Base-by-base conservation (phyloP, 768 basidiomycete species). In the Lactarius akahatsu region DNA sequence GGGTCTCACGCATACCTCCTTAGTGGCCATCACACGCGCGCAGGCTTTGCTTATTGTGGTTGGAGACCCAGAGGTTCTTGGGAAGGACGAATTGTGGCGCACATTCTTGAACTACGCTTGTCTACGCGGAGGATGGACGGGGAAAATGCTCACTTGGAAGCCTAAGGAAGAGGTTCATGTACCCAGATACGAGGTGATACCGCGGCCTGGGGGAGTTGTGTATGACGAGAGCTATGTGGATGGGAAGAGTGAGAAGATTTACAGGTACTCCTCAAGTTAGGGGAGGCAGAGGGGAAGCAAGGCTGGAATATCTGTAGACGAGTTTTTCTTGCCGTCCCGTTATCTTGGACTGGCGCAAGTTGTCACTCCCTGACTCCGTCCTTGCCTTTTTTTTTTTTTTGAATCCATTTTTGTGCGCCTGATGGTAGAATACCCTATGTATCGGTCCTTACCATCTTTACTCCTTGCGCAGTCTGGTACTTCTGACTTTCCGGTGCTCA, bases 11-110 rank as follows among this genome's bases (percentile, higher is more conserved):
- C 52, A 41, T 41, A 13, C 34, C 26, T 10, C 34, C 52, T 9
- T 58, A 88, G 88, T 90, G 41, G 86, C 87, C 5, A 74, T 90
- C 13, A 90, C 88, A 0, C 85, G 87, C 11, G 86, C 86, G 0
- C 81, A 88, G 72, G 83, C 86, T 0, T 76, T 89, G 5, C 80
- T 90, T 16, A 82, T 89, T 68, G 76, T 89, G 57, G 74, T 90
- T 52, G 87, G 87, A 4, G 83, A 89, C 71, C 84, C 87, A 0
- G 73, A 75, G 4, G 81, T 87, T 3, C 80, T 89, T 7, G 81
- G 80, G 4, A 78, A 86, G 38, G 86, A 88, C 70, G 82, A 81
- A 0, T 74, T 86, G 1, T 89, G 87, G 88, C 77, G 84, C 10
- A 72, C 73, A 1, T 87, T 89, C 79, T 71, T 89, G 63, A 86